Percentiles rank a stretch among this genome's conserved stretches.
These are phyloP conservation scores for Starmerella vaccinii DNA, from an alignment of 805 yeast species.

Conservation along the genomic window DNA sequence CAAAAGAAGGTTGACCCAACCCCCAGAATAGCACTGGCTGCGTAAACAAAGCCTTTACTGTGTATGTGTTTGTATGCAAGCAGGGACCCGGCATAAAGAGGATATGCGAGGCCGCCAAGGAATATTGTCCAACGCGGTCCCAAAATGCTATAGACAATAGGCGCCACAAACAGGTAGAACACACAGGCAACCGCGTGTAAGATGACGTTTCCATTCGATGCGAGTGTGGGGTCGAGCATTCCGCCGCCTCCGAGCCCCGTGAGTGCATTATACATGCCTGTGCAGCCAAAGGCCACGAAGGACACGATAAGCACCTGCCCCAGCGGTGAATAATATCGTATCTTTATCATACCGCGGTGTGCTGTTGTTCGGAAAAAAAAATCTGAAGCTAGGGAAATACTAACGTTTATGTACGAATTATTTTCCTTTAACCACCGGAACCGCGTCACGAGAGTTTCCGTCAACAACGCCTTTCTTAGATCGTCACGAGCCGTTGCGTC, in stretches of 20 bases:
- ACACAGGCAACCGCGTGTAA: slow-evolving; percentile 25
- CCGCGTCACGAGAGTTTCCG: neutral
- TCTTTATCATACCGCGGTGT: neutral
- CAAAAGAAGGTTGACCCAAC: slow-evolving; percentile 44
- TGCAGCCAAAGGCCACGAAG: slow-evolving; percentile 28
- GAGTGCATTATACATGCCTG: slow-evolving; percentile 30
- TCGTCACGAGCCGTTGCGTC: no score
- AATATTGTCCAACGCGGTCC: slow-evolving; percentile 31
- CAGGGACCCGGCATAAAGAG: slow-evolving; percentile 43
- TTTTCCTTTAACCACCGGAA: neutral
- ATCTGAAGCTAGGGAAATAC: no score
- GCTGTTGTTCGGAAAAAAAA: no score
- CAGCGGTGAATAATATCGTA: slow-evolving; percentile 10
- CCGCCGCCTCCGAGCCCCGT: slow-evolving; percentile 28
- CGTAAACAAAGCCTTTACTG: slow-evolving; percentile 44
- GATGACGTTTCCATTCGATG: slow-evolving; percentile 28
- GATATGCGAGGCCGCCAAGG: slow-evolving; percentile 47
- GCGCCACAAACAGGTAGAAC: slow-evolving; percentile 25
- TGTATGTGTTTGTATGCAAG: slow-evolving; percentile 39
- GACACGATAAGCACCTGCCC: slow-evolving; percentile 25
- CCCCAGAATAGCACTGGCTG: slow-evolving; percentile 50
- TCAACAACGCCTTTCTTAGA: neutral
- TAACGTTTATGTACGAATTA: no score
- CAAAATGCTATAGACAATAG: slow-evolving; percentile 23
- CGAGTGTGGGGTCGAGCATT: slow-evolving; percentile 25